A percentile compares a stretch with the other conserved stretches of the same genome.
Evolutionary conservation across 148 eudicot species (phyloP).

Genomic region (Silene uniflora): DNA sequence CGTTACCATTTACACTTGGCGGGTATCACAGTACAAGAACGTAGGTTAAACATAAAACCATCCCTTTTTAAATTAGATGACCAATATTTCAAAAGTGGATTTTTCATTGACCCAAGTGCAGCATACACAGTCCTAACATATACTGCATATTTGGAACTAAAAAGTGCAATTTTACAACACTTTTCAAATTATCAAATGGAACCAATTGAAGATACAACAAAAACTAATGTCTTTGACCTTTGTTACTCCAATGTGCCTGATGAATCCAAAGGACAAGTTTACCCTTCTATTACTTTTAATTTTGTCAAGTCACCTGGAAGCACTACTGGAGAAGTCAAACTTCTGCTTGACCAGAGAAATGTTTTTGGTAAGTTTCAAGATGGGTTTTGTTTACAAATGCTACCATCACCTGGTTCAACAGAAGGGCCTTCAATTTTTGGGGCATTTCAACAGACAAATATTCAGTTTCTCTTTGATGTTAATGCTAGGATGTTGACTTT

Average conservation of each 20-base stretch:
- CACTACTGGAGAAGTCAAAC: neutral
- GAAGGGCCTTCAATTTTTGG: constrained; percentile 4
- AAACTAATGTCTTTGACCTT: neutral
- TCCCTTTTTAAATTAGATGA: neutral
- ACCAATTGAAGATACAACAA: neutral
- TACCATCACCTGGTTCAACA: neutral
- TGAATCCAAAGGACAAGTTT: neutral
- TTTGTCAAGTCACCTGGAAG: neutral
- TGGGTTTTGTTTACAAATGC: constrained; percentile 1
- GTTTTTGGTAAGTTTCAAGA: neutral
- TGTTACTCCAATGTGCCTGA: neutral
- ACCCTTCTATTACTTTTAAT: neutral
- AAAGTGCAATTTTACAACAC: neutral
- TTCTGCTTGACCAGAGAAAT: neutral
- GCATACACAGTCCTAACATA: neutral
- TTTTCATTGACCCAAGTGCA: constrained; percentile 10
- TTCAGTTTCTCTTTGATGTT: constrained; percentile 2
- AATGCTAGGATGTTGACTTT: neutral
- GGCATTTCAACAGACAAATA: neutral
- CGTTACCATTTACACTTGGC: constrained; percentile 7
- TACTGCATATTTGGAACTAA: neutral
- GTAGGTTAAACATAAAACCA: neutral
- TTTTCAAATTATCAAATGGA: neutral
- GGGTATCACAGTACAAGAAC: neutral
- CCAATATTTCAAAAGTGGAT: neutral